Evolutionary conservation across 1,284 basidiomycete species (phyloP).

Genomic region (Apiotrichum sp.): DNA sequence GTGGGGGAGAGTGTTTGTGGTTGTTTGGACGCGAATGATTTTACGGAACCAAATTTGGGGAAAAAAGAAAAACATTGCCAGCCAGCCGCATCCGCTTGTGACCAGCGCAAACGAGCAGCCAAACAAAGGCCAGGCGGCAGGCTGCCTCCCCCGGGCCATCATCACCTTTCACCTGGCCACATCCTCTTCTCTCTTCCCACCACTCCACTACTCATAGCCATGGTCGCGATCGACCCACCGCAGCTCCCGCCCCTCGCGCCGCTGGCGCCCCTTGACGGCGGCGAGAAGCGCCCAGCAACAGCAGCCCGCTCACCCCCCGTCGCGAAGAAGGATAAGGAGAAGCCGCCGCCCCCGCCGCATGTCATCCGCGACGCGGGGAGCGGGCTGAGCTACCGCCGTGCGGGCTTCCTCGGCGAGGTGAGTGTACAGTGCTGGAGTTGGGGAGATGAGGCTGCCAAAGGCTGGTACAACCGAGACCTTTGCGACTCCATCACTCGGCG

Average conservation of each 20-base stretch:
- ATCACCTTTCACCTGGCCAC: not conserved
- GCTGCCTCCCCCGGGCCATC: too few relatives aligned
- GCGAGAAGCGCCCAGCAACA: not conserved
- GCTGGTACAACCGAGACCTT: too few relatives aligned
- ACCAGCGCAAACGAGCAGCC: too few relatives aligned
- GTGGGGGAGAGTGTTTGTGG: too few relatives aligned
- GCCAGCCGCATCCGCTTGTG: too few relatives aligned
- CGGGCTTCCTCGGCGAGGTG: slow-evolving; percentile 82
- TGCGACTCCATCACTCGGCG: too few relatives aligned
- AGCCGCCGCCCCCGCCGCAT: slow-evolving; percentile 72
- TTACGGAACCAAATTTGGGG: slow-evolving; percentile 4
- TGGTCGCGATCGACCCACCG: not conserved
- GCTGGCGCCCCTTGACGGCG: not conserved
- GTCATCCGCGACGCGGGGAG: slow-evolving; percentile 64
- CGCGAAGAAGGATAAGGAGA: slow-evolving; percentile 54
- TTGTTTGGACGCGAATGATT: slow-evolving; percentile 6
- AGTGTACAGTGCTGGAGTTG: too few relatives aligned
- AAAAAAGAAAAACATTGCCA: too few relatives aligned
- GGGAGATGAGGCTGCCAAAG: too few relatives aligned
- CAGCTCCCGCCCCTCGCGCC: not conserved
- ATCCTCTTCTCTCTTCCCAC: not conserved
- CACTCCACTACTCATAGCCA: not conserved
- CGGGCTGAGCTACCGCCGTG: slow-evolving; percentile 57
- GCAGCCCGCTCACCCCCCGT: too few relatives aligned
- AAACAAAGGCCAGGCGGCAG: too few relatives aligned